Percentiles rank a stretch among this genome's conserved stretches.
Evolutionary conservation across 2,329 filamentous ascomycete species (phyloP).

Genomic region (Zopfia rhizophila): DNA sequence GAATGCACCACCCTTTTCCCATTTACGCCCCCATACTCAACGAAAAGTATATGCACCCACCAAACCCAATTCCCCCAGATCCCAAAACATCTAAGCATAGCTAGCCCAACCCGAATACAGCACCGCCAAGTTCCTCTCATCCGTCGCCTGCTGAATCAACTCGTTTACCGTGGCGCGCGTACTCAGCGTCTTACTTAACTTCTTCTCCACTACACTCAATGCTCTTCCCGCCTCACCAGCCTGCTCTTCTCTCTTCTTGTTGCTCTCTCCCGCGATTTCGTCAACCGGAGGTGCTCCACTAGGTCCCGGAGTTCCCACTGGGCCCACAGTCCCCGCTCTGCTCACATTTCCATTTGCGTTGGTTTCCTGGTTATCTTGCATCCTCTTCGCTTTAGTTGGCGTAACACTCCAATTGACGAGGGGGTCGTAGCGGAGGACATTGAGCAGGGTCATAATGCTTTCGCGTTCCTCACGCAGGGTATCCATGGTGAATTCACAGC

Average conservation of each 20-base stretch:
- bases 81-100: conserved; percentile 38
- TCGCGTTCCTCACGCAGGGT: conserved; percentile 95
- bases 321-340: conserved; percentile 42
- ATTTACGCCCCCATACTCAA: too few species aligned
- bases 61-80: too few species aligned
- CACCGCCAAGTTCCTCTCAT: conserved; percentile 90
- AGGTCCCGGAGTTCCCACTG: conserved; percentile 40
- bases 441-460: conserved; percentile 97
- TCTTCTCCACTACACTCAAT: conserved; percentile 93
- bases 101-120: conserved; percentile 66
- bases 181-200: conserved; percentile 91
- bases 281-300: conserved; percentile 25
- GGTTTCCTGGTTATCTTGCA: conserved; percentile 72
- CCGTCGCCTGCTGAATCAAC: conserved; percentile 92
- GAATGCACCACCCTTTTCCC: too few species aligned
- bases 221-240: conserved; percentile 89
- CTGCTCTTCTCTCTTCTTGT: conserved; percentile 62
- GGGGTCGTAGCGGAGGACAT: conserved; percentile 97
- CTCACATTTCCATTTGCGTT: conserved; percentile 50
- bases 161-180: conserved; percentile 97
- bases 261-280: conserved; percentile 40
- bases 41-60: too few species aligned
- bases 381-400: conserved; percentile 70
- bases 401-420: conserved; percentile 96
- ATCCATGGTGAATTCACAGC: conserved; percentile 96